Conservation (phyloP, 768 basidiomycete genomes). For the Tremella yokohamensis region DNA sequence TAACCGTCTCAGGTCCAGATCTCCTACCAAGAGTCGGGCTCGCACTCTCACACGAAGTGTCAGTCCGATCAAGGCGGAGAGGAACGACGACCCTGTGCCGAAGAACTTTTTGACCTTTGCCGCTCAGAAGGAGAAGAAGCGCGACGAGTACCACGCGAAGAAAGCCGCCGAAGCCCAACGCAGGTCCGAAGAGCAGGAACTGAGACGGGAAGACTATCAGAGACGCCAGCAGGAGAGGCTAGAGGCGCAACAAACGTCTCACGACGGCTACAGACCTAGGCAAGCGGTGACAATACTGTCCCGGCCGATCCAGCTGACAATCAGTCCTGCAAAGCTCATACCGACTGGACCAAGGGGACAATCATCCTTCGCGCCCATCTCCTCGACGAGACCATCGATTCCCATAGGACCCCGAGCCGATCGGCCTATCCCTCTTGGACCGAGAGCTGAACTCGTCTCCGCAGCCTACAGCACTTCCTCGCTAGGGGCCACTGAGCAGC, state of each 20-base stretch:
- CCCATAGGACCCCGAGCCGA: slow-evolving; percentile 27
- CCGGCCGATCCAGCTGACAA: slow-evolving; percentile 9
- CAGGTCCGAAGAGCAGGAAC: background rate
- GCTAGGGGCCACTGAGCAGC: background rate
- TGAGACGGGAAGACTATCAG: background rate
- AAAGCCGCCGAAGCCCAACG: background rate
- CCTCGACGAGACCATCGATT: slow-evolving; percentile 5
- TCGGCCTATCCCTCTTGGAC: slow-evolving; percentile 26
- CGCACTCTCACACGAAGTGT: background rate
- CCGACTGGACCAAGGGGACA: slow-evolving; percentile 29
- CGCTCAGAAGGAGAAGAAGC: slow-evolving; percentile 1
- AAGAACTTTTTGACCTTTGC: background rate
- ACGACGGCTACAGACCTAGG: background rate
- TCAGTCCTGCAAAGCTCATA: slow-evolving; percentile 19
- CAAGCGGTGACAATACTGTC: background rate
- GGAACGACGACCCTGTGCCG: background rate
- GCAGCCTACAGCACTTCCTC: background rate
- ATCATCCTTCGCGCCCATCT: background rate
- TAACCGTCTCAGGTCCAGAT: background rate
- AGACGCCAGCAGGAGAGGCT: background rate
- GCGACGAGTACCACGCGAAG: background rate
- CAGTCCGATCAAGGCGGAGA: background rate
- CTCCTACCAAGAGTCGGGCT: slow-evolving; percentile 5
- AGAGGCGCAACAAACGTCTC: background rate
- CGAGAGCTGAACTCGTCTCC: slow-evolving; percentile 6